phyloP scores from a whole-genome alignment of 768 basidiomycete genomes.

The Rhodotorula toruloides region DNA sequence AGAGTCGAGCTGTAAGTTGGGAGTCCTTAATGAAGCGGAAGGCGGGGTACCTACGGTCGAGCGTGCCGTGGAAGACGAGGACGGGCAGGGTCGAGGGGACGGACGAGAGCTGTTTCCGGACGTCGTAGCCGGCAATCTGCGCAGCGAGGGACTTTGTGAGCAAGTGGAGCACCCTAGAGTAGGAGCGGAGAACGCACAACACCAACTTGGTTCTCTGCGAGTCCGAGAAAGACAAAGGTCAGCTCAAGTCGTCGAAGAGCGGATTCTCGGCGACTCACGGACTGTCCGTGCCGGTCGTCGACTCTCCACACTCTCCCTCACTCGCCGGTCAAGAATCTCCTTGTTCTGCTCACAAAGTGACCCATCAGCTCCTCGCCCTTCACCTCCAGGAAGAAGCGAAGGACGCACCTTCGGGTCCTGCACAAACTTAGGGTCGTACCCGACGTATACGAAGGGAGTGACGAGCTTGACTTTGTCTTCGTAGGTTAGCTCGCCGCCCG shows the following conservation, averaged over 20 bases:
- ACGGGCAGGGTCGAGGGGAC: slow-evolving; percentile 22
- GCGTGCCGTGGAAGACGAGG: slow-evolving; percentile 28
- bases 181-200: neutral
- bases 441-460: slow-evolving; percentile 27
- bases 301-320: slow-evolving; percentile 14
- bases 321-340: slow-evolving; percentile 7
- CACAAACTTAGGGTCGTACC: slow-evolving; percentile 23
- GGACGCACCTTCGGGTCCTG: slow-evolving; percentile 11
- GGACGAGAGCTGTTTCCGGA: slow-evolving; percentile 6
- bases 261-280: slow-evolving; percentile 4
- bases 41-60: slow-evolving; percentile 19
- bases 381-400: too few relatives aligned
- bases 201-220: slow-evolving; percentile 23
- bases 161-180: accelerated
- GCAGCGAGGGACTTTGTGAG: too few relatives aligned
- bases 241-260: neutral
- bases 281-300: slow-evolving; percentile 18
- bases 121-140: slow-evolving; percentile 35
- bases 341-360: slow-evolving; percentile 28
- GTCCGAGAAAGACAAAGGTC: neutral
- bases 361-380: too few relatives aligned
- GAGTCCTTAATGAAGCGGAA: neutral
- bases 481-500: neutral
- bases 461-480: slow-evolving; percentile 28
- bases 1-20: neutral